Base-by-base conservation (phyloP, 208 protist genomes). In the Leishmania amazonensis region DNA sequence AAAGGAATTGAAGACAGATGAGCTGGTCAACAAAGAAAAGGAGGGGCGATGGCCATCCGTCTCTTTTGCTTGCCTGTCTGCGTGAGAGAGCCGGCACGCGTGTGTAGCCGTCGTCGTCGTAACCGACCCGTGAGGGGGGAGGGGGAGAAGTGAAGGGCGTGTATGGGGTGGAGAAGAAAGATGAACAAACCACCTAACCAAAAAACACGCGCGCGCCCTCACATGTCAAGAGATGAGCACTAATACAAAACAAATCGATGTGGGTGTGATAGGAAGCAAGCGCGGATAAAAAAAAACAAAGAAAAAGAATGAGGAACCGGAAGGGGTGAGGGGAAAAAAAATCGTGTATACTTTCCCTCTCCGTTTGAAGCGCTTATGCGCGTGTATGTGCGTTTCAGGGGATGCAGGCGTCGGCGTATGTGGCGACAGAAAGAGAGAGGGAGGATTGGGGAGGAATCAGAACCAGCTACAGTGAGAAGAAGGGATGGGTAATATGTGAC, bases 401-500 rank as follows among this genome's bases (percentile, higher is more conserved):
- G 6, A 17, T 65, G 60, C n/a, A 1, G 21, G 64, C 15, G 67
- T 72, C 31, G 58, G 28, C 28, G 28, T 64, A 60, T n/a, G 49
- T n/a, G 45, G 11, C 21, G 24, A 76, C 40, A 67, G 24, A 31
- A 31, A 31, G 19, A 51, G 11, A 73, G 13, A 31, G 21, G 21
- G 13, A 31, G 21, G 21, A 35, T 40, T 49, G 45, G n/a, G 49
- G 64, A 65, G 62, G 35, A 58, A 38, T 75, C 31, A 72, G 13
- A 83, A 42, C 62, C 13, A 68, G 62, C 9, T 6, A 15, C 31
- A n/a, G 71, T n/a, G 79, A 31, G 38, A 75, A 28, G 47, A 17
- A 75, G 17, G 49, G 60, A 80, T 68, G 31, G 31, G 31, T 17
- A 49, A 65, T n/a, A 74, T 21, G 58, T 65, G 49, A 81, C 58